A percentile compares a stretch with the other conserved stretches of the same genome.
These are phyloP conservation scores for Paramecium octaurelia DNA, from an alignment of 73 alveolate genomes.

Conservation along the genomic window DNA sequence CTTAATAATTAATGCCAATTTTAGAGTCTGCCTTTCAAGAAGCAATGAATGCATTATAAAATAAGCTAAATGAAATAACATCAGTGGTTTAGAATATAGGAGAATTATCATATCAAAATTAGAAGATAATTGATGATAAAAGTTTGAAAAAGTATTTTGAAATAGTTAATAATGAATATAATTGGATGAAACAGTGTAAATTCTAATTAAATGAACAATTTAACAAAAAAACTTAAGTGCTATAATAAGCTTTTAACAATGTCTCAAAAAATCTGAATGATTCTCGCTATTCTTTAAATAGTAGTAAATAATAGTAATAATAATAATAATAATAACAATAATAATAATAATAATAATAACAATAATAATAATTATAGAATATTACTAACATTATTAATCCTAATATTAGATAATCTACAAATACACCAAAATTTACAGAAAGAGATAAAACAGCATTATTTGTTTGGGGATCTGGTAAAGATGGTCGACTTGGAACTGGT, in stretches of 20 bases:
- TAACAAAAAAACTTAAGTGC: neutral
- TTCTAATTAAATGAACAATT: neutral
- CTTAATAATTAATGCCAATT: neutral
- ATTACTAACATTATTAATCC: neutral
- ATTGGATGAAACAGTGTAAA: slow-evolving; percentile 11
- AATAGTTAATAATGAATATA: neutral
- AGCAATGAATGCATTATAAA: slow-evolving; percentile 28
- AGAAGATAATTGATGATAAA: neutral
- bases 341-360: neutral
- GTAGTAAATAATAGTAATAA: neutral
- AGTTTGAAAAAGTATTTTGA: neutral
- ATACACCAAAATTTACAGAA: slow-evolving; percentile 32
- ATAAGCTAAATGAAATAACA: slow-evolving; percentile 18
- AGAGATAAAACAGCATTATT: slow-evolving; percentile 11
- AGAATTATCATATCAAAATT: neutral
- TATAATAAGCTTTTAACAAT: slow-evolving; percentile 10
- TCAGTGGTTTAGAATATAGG: neutral
- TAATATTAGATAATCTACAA: neutral
- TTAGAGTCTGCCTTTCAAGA: slow-evolving; percentile 44
- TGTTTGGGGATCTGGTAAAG: slow-evolving; percentile 94
- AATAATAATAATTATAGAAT: neutral
- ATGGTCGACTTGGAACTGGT: slow-evolving; percentile 86
- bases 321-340: neutral
- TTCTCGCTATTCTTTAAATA: neutral
- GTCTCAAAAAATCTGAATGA: slow-evolving; percentile 2